Evolutionary conservation across 768 basidiomycete species (phyloP), one percentile per base, ranked within the genome.

Genomic region (Boletus pseudo-olivaceus): DNA sequence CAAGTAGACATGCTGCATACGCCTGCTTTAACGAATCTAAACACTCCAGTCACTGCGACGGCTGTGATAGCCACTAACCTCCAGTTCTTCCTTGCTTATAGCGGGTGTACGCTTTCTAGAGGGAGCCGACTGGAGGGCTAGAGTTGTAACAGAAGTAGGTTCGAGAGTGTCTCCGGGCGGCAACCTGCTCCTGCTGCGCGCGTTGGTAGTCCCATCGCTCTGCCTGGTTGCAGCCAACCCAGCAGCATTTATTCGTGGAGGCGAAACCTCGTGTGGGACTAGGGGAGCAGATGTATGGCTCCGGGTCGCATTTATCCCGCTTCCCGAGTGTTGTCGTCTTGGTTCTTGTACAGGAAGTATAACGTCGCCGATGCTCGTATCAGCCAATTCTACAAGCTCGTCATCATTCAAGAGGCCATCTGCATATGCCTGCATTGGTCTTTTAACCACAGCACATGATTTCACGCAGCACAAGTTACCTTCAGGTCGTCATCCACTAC

Each of bases 1-100:
- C 66, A 8, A 78, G 58, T 2, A 78, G 52, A 51, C 76, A 76
- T 19, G 72, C 71, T 7, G 68, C 73, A 51, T 72, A 76, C 9
- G 50, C 54, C 58, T 66, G 63, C 57, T 62, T 49, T 34, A 65
- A 68, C 7, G 15, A 15, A 10, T 45, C 40, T 60, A 47, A 51
- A 30, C 19, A 35, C 7, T 29, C 49, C 19, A 23, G 35, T 37
- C 10, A 34, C 12, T 19, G 17, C 11, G 23, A 6, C 30, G 45
- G 35, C 42, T 14, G 35, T 10, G 42, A 48, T 37, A 29, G 33
- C 20, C 26, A 56, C 55, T 38, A 34, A 66, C 70, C 50, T 68
- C 65, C 23, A 67, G 35, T 30, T 68, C 64, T 47, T 59, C 61
- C 45, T 50, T 45, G 34, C 41, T 51, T 4, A 61, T 12, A 27